Evolutionary conservation across 176 grass and related monocot genomes (phyloP).

Genomic region (Oryza glaberrima): DNA sequence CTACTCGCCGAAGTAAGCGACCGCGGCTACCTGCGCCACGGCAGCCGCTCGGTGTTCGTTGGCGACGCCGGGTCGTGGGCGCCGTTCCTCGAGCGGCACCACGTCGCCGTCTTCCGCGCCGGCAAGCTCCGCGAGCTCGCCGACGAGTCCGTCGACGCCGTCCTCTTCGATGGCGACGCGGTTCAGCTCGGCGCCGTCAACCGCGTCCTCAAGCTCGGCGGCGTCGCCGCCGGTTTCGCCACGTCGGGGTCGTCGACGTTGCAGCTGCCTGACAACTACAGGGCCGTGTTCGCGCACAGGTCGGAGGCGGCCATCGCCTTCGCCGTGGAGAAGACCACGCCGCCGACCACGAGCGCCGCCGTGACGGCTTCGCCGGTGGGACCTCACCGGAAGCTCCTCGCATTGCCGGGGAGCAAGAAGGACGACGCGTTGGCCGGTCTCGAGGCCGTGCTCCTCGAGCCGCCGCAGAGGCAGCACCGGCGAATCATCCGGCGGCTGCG

Average conservation of each 20-base stretch:
- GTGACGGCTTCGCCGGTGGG: not conserved
- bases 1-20: slow-evolving; percentile 40
- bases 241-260: slow-evolving; percentile 5
- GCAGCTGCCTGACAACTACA: slow-evolving; percentile 49
- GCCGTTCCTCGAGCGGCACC: slow-evolving; percentile 35
- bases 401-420: slow-evolving; percentile 42
- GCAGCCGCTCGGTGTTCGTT: slow-evolving; percentile 33
- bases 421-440: slow-evolving; percentile 46
- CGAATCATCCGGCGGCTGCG: slow-evolving; percentile 2
- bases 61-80: slow-evolving; percentile 30
- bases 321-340: slow-evolving; percentile 37
- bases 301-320: slow-evolving; percentile 10
- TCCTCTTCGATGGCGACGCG: slow-evolving; percentile 27
- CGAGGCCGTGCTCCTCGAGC: slow-evolving; percentile 62
- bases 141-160: slow-evolving; percentile 41
- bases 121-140: not conserved
- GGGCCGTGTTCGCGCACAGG: slow-evolving; percentile 31
- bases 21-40: slow-evolving; percentile 33
- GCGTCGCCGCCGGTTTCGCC: slow-evolving; percentile 33
- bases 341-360: not conserved
- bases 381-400: slow-evolving; percentile 38
- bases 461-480: slow-evolving; percentile 28
- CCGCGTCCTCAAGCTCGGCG: slow-evolving; percentile 39
- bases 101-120: slow-evolving; percentile 13
- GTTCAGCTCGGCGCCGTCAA: slow-evolving; percentile 28